phyloP scores from a whole-genome alignment of 2,329 filamentous ascomycete species.

The Raffaelea ambrosiae region DNA sequence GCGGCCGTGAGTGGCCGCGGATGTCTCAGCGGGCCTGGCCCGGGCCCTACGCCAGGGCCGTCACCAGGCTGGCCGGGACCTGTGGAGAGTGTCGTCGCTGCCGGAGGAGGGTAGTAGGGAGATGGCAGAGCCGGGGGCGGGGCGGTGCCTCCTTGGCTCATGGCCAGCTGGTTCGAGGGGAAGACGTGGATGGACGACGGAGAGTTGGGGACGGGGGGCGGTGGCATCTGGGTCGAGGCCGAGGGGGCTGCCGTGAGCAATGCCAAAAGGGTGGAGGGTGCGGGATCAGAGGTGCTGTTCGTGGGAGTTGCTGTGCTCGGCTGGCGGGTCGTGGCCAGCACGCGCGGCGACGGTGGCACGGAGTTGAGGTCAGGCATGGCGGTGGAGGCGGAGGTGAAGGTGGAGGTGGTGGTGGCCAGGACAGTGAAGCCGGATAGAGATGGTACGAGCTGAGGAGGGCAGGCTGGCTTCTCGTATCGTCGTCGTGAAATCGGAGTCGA shows the following conservation, averaged over 20 bases:
- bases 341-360: slow-evolving; percentile 41
- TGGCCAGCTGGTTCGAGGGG: slow-evolving; percentile 44
- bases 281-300: slow-evolving; percentile 8
- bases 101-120: slow-evolving; percentile 20
- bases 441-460: too few relatives aligned
- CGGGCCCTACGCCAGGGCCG: slow-evolving; percentile 40
- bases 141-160: slow-evolving; percentile 28
- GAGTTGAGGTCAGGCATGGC: slow-evolving; percentile 49
- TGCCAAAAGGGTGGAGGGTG: background rate
- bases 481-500: too few relatives aligned
- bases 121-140: slow-evolving; percentile 24
- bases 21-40: slow-evolving; percentile 71
- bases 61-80: slow-evolving; percentile 18
- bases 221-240: slow-evolving; percentile 27
- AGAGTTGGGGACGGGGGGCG: slow-evolving; percentile 27
- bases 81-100: slow-evolving; percentile 6
- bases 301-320: slow-evolving; percentile 24
- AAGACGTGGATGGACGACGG: slow-evolving; percentile 46
- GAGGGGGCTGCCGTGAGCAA: background rate
- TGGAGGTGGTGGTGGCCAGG: too few relatives aligned
- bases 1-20: slow-evolving; percentile 80
- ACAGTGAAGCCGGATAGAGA: too few relatives aligned
- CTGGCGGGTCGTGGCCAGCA: slow-evolving; percentile 33
- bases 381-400: slow-evolving; percentile 13
- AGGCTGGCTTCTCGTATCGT: too few relatives aligned